Base-by-base conservation (phyloP, 2,329 filamentous ascomycete species). In the Arthrobotrys musiformis region DNA sequence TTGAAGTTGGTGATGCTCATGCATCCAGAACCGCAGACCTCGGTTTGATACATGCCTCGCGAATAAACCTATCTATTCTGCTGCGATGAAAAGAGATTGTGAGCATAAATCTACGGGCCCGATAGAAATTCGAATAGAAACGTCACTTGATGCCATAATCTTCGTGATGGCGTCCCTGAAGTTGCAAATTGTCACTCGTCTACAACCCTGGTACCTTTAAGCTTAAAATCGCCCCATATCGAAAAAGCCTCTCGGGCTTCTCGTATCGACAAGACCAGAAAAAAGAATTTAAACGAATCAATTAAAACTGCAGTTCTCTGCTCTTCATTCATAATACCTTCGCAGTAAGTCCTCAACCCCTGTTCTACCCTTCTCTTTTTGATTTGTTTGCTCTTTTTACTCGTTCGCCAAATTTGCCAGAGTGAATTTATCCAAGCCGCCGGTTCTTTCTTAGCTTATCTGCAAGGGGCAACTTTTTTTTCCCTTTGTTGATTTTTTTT, bases 221-320 rank as follows among this genome's bases (percentile, higher is more conserved):
- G 68, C 68, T 72, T 72, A 72, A 70, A 60, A 58, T 40, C 17
- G 54, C 54, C 54, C 54, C 54, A 58, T 58, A 58, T 58, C 33
- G 28, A 56, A 58, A 58, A 40, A 24, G 17, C 54, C 54, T 22
- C 8, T 40, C 54, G 33, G 54, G 54, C 54, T 13, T n/a, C 69
- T 73, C 69, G 69, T 73, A 66, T 73, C 69, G 69, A 73, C 40
- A 73, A 70, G 66, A 60, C n/a, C n/a, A n/a, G n/a, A n/a, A n/a
- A n/a, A n/a, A n/a, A n/a, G n/a, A n/a, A n/a, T n/a, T 66, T 73
- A 72, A 72, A 72, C 68, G 68, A 72, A 64, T 72, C 68, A 72
- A 72, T 70, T 63, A 64, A 58, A n/a, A 63, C 22, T 64, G 19
- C 30, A 37, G 26, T 40, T 48, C 42, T 62, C 30, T 48, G 26